Conservation (phyloP, 352 stramenopile species). For the Pythium pyrilobum region DNA sequence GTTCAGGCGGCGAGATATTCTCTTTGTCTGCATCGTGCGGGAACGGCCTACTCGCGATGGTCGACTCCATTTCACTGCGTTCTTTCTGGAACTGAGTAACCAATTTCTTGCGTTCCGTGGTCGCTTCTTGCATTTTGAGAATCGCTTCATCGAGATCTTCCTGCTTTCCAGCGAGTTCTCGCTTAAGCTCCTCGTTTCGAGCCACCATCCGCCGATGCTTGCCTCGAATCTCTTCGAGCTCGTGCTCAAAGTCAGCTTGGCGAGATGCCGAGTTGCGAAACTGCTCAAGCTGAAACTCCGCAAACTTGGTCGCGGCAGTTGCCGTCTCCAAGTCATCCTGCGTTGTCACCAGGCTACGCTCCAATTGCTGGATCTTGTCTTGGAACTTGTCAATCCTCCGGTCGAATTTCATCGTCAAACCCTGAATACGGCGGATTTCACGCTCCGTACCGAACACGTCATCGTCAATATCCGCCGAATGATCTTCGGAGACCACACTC, state of each 20-base stretch:
- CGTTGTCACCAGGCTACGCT: conserved; percentile 51
- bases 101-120: conserved; percentile 4
- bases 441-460: conserved; percentile 24
- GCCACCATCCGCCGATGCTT: conserved; percentile 13
- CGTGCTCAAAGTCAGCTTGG: conserved; percentile 33
- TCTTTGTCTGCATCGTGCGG: not conserved
- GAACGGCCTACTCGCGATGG: not conserved
- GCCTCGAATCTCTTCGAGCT: conserved; percentile 18
- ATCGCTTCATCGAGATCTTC: conserved; percentile 17
- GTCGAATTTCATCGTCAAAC: conserved; percentile 52
- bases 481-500: conserved; percentile 16
- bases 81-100: conserved; percentile 12
- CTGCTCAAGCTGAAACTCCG: conserved; percentile 75
- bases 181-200: conserved; percentile 6
- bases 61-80: not conserved
- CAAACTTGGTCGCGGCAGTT: conserved; percentile 70
- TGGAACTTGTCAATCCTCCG: conserved; percentile 68
- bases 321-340: conserved; percentile 81
- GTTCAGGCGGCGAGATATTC: too few species aligned
- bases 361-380: conserved; percentile 60
- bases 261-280: conserved; percentile 47
- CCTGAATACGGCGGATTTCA: conserved; percentile 60
- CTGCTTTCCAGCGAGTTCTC: conserved; percentile 8
- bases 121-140: conserved; percentile 11
- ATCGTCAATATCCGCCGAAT: conserved; percentile 28